Evolutionary conservation across 768 basidiomycete genomes (phyloP).

Genomic region (Leccinum variicolor): DNA sequence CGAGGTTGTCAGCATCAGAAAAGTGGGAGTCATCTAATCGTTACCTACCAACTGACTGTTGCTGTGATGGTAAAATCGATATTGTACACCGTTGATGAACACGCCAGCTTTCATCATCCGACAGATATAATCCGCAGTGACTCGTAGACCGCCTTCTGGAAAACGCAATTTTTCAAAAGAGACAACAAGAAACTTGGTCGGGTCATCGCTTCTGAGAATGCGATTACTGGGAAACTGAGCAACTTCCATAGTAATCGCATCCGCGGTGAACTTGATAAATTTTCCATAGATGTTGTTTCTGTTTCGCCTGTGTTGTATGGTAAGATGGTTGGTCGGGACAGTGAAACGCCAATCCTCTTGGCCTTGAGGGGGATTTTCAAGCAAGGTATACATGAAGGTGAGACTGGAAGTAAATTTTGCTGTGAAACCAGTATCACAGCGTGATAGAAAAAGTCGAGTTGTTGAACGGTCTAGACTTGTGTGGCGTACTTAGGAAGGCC

Average conservation of each 20-base stretch:
- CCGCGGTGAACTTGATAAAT: slow-evolving; percentile 46
- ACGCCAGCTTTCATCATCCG: slow-evolving; percentile 54
- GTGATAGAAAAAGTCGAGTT: slow-evolving; percentile 3
- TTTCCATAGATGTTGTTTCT: slow-evolving; percentile 39
- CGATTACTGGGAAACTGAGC: slow-evolving; percentile 54
- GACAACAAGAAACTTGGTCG: slow-evolving; percentile 51
- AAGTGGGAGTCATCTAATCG: background rate
- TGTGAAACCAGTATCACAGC: background rate
- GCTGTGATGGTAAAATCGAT: slow-evolving; percentile 70
- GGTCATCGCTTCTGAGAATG: slow-evolving; percentile 55
- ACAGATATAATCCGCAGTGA: slow-evolving; percentile 52
- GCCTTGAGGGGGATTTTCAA: slow-evolving; percentile 40
- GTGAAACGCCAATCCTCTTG: slow-evolving; percentile 53
- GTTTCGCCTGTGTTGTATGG: slow-evolving; percentile 24
- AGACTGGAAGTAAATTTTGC: background rate
- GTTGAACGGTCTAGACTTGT: background rate
- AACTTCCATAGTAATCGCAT: slow-evolving; percentile 50
- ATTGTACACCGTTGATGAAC: slow-evolving; percentile 54
- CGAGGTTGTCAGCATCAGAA: background rate
- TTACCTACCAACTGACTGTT: slow-evolving; percentile 60
- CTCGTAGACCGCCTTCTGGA: slow-evolving; percentile 46
- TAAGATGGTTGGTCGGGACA: slow-evolving; percentile 31
- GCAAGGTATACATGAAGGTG: slow-evolving; percentile 31
- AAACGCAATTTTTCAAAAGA: slow-evolving; percentile 56
- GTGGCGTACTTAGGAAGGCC: slow-evolving; percentile 12